Conservation (phyloP, 2,329 filamentous ascomycete species). For the Alternaria viburni region DNA sequence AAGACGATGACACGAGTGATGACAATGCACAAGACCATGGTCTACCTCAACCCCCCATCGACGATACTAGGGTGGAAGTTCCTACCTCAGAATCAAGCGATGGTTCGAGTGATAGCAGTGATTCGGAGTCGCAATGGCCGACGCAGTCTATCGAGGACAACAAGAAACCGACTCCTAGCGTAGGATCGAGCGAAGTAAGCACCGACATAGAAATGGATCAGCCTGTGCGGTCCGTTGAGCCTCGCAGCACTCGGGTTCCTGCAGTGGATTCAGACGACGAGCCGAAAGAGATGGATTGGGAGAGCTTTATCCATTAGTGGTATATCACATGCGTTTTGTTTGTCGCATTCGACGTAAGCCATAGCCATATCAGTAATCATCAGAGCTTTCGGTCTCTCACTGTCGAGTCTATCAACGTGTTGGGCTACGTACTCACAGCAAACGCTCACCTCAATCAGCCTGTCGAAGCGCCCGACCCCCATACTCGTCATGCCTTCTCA, state of each 20-base stretch:
- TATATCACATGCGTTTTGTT: background rate
- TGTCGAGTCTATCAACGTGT: background rate
- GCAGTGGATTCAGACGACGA: conserved; percentile 3
- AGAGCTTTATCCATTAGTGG: conserved; percentile 2
- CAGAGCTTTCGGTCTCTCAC: background rate
- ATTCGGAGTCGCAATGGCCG: background rate
- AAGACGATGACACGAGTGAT: conserved; percentile 4
- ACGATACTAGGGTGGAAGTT: background rate
- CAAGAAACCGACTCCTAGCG: background rate
- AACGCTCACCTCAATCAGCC: background rate
- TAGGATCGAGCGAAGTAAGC: background rate
- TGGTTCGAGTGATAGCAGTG: background rate
- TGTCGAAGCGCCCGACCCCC: background rate
- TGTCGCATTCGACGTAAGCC: background rate
- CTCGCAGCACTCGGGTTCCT: background rate
- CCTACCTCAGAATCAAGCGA: background rate
- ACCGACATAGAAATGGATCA: background rate
- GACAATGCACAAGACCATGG: background rate
- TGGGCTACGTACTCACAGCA: background rate
- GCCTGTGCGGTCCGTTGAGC: background rate
- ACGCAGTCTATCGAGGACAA: conserved; percentile 5
- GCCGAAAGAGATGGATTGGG: conserved; percentile 17
- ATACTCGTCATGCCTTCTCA: background rate
- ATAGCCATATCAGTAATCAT: background rate
- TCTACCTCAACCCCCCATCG: conserved; percentile 2